Base-by-base conservation (phyloP, 768 basidiomycete genomes). In the Naganishia vishniacii region DNA sequence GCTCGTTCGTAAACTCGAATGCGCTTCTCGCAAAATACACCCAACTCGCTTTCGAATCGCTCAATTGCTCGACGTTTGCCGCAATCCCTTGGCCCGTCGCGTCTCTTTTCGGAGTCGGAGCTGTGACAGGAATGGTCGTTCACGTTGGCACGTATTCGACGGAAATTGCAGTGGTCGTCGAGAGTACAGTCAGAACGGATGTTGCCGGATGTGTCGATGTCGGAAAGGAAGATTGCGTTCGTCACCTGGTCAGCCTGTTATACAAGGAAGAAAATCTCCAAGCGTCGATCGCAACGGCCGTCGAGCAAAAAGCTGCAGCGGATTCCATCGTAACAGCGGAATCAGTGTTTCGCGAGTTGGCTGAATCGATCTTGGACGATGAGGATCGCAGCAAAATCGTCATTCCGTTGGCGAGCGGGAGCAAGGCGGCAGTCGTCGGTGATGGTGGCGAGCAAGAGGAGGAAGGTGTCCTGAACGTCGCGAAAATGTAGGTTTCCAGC, bases 21-120 rank as follows among this genome's bases (percentile, higher is more conserved):
- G 51, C 68, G 8, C 34, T 29, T 12, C 71, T 72, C 62, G 72
- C 70, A 5, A 37, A 61, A 4, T 75, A 74, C 65, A 71, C 71
- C 29, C 74, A 72, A 61, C 20, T 77, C 25, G 70, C 72, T 0
- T 77, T 77, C 64, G 75, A 77, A 63, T 32, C 42, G 1, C 70
- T 77, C 42, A 77, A 77, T 60, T 68, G 69, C 23, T 71, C 75
- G 2, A 69, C 67, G 25, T 67, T 77, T 49, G 67, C 69, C 26
- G 47, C 74, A 20, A 59, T 77, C 13, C 70, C 72, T 37, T 61
- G 67, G 23, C 69, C 73, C 0, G 65, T 74, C 8, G 75, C 75
- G 0, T 59, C 72, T 1, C 62, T 75, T 3, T 75, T 68, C 61
- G 75, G 72, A 1, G 69, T 77, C 4, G 72, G 72, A 7, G 63